Percentiles rank a stretch among this genome's conserved stretches.
Evolutionary conservation across 2,329 filamentous ascomycete species (phyloP).

Genomic region (Plectosphaerella plurivora): DNA sequence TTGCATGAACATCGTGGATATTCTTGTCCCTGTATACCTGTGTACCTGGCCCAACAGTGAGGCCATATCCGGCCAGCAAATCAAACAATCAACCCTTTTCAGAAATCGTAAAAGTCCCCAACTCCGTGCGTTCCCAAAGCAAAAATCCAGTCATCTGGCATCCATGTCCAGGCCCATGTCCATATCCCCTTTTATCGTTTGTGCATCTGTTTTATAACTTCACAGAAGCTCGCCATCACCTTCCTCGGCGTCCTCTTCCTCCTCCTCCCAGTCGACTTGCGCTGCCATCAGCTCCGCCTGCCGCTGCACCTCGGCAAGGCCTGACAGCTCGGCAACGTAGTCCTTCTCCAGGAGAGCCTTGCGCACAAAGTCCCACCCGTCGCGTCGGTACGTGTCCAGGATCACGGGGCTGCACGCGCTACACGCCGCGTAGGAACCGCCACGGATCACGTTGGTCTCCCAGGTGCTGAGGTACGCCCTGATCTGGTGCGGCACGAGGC

Average conservation of each 20-base stretch:
- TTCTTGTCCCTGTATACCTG: too few species aligned
- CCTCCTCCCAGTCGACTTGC: constrained; percentile 58
- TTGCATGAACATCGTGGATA: too few species aligned
- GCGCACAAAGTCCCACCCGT: constrained; percentile 75
- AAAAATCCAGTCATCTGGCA: too few species aligned
- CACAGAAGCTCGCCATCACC: constrained; percentile 51
- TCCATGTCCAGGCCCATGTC: not conserved
- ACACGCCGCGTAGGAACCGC: constrained; percentile 74
- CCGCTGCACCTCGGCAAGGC: constrained; percentile 67
- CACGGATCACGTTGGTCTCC: constrained; percentile 68
- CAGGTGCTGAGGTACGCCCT: constrained; percentile 73
- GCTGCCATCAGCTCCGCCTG: constrained; percentile 46
- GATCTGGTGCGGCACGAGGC: constrained; percentile 74
- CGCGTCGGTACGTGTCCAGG: constrained; percentile 59
- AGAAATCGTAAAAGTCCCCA: too few species aligned
- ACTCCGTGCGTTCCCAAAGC: too few species aligned
- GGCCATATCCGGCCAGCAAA: too few species aligned
- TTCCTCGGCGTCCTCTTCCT: constrained; percentile 45
- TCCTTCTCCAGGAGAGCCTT: constrained; percentile 69
- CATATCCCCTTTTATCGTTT: not conserved
- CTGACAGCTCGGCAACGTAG: constrained; percentile 73
- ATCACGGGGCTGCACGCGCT: constrained; percentile 74
- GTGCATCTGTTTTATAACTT: not conserved
- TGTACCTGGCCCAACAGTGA: too few species aligned
- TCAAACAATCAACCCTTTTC: too few species aligned